A percentile compares a stretch with the other conserved stretches of the same genome.
Evolutionary conservation across 352 stramenopile species (phyloP).

Genomic region (Phytophthora ohioensis): DNA sequence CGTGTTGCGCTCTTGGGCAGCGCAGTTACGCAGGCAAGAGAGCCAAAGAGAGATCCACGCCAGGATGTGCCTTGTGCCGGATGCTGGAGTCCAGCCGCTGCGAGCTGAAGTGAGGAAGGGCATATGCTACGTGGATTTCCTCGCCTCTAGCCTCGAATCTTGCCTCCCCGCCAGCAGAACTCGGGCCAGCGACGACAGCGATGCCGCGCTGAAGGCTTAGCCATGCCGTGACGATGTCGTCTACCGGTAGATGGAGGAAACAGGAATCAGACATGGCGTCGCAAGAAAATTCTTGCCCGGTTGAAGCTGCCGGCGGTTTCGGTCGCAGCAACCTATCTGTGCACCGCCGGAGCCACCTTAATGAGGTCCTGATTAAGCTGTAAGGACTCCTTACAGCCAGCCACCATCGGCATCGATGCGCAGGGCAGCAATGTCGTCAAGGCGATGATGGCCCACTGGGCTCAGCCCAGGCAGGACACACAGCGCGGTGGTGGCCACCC

Average conservation of each 20-base stretch:
- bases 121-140: slow-evolving; percentile 7
- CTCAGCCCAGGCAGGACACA: not conserved
- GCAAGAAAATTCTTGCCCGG: slow-evolving; percentile 14
- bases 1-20: not conserved
- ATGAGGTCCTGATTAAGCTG: too few relatives aligned
- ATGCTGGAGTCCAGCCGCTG: slow-evolving; percentile 16
- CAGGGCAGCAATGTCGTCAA: not conserved
- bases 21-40: slow-evolving; percentile 15
- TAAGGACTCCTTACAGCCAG: not conserved
- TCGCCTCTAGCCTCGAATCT: not conserved
- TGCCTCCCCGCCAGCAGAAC: too few relatives aligned
- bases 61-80: slow-evolving; percentile 26
- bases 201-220: not conserved
- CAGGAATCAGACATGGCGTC: slow-evolving; percentile 16
- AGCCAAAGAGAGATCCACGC: slow-evolving; percentile 4
- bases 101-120: not conserved
- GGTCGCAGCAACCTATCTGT: not conserved
- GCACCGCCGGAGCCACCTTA: not conserved
- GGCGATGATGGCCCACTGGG: not conserved
- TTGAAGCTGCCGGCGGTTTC: slow-evolving; percentile 5
- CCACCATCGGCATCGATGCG: not conserved
- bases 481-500: not conserved
- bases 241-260: not conserved
- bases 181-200: too few relatives aligned
- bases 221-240: not conserved